Percentiles rank a stretch among this genome's conserved stretches.
Evolutionary conservation across 2,329 filamentous ascomycete genomes (phyloP).

Genomic region (Diaporthe sp.): DNA sequence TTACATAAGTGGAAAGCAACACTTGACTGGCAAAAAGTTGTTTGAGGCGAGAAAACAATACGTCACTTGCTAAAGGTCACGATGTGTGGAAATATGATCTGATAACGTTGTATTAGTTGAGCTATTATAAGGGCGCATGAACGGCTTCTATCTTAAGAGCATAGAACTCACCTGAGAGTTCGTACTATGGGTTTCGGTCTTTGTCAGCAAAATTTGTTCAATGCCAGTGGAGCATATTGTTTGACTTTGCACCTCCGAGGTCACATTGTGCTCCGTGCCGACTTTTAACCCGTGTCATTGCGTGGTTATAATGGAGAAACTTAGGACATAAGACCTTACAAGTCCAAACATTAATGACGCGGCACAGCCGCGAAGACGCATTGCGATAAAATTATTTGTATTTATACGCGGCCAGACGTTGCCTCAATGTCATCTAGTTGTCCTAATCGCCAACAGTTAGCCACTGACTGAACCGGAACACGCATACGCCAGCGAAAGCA

Average conservation of each 20-base stretch:
- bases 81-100: neutral
- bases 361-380: neutral
- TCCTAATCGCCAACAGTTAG: too few species aligned
- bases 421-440: too few species aligned
- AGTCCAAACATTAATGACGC: neutral
- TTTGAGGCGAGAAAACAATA: neutral
- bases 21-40: too few species aligned
- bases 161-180: neutral
- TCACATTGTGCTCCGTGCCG: neutral
- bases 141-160: neutral
- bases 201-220: neutral
- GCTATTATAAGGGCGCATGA: neutral
- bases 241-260: neutral
- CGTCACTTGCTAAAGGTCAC: neutral
- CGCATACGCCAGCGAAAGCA: neutral
- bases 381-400: neutral
- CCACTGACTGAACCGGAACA: neutral
- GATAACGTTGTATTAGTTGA: neutral
- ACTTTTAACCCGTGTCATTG: neutral
- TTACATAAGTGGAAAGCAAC: too few species aligned
- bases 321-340: neutral
- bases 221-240: neutral
- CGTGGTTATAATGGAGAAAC: neutral
- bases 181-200: neutral
- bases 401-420: neutral